A percentile compares a stretch with the other conserved stretches of the same genome.
Evolutionary conservation across 805 yeast genomes (phyloP).

Genomic region (Cephaloascus fragrans): DNA sequence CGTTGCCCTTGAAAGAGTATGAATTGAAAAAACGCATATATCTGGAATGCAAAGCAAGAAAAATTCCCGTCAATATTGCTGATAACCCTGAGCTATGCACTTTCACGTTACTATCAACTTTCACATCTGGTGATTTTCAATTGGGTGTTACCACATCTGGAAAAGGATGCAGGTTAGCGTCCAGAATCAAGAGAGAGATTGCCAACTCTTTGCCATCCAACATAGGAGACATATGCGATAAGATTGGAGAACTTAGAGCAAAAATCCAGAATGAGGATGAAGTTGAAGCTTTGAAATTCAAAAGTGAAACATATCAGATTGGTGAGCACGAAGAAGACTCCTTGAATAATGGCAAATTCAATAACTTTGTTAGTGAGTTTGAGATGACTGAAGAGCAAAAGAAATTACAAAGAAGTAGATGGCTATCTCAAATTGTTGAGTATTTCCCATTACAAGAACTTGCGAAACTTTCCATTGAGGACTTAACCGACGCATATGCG

Average conservation of each 20-base stretch:
- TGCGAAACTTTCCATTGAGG: conserved; percentile 48
- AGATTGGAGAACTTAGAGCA: conserved; percentile 58
- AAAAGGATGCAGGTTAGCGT: conserved; percentile 81
- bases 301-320: conserved; percentile 17
- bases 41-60: conserved; percentile 39
- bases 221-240: conserved; percentile 57
- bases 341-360: conserved; percentile 47
- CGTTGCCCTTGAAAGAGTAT: conserved; percentile 21
- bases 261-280: conserved; percentile 45
- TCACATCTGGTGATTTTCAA: conserved; percentile 63
- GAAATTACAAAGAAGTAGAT: conserved; percentile 57
- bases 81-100: conserved; percentile 67
- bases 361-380: conserved; percentile 52
- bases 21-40: conserved; percentile 30
- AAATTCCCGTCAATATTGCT: conserved; percentile 78
- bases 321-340: conserved; percentile 67
- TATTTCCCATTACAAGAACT: conserved; percentile 71
- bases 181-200: conserved; percentile 68
- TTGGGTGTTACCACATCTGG: conserved; percentile 81
- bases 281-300: conserved; percentile 15
- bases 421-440: conserved; percentile 86
- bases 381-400: conserved; percentile 40
- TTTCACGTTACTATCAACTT: conserved; percentile 68
- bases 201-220: conserved; percentile 56
- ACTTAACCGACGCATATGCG: conserved; percentile 36